Evolutionary conservation across 352 stramenopile genomes (phyloP).

Genomic region (Pythium oligandrum): DNA sequence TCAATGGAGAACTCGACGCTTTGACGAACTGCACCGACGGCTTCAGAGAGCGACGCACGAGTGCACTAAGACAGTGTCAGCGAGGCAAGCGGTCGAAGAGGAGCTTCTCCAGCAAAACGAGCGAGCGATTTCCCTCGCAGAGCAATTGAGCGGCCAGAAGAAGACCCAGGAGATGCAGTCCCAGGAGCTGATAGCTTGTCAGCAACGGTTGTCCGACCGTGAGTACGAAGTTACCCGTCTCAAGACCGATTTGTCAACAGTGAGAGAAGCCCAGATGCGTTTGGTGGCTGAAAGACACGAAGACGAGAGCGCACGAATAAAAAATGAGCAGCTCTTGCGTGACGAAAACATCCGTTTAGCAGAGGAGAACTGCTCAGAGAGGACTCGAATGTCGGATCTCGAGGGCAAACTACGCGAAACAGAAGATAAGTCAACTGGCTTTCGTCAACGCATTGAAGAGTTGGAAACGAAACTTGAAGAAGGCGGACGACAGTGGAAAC

Average conservation of each 20-base stretch:
- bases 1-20: slow-evolving; percentile 27
- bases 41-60: slow-evolving; percentile 14
- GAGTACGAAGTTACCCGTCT: slow-evolving; percentile 27
- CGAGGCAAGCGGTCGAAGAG: slow-evolving; percentile 43
- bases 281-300: slow-evolving; percentile 1
- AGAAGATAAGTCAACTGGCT: no score
- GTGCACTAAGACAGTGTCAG: slow-evolving; percentile 15
- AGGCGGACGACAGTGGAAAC: no score
- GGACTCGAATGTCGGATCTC: no score
- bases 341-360: no score
- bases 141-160: slow-evolving; percentile 31
- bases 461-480: no score
- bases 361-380: no score
- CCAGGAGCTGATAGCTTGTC: slow-evolving; percentile 24
- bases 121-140: slow-evolving; percentile 24
- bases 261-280: slow-evolving; percentile 19
- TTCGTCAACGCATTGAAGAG: no score
- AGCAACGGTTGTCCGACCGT: slow-evolving; percentile 24
- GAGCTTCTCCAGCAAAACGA: slow-evolving; percentile 39
- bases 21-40: slow-evolving; percentile 13
- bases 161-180: slow-evolving; percentile 22
- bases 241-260: slow-evolving; percentile 24
- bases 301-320: background rate
- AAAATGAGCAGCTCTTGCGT: no score
- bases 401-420: no score